Evolutionary conservation across 345 rosid species (phyloP).

Genomic region (Euphorbia pulcherrima): DNA sequence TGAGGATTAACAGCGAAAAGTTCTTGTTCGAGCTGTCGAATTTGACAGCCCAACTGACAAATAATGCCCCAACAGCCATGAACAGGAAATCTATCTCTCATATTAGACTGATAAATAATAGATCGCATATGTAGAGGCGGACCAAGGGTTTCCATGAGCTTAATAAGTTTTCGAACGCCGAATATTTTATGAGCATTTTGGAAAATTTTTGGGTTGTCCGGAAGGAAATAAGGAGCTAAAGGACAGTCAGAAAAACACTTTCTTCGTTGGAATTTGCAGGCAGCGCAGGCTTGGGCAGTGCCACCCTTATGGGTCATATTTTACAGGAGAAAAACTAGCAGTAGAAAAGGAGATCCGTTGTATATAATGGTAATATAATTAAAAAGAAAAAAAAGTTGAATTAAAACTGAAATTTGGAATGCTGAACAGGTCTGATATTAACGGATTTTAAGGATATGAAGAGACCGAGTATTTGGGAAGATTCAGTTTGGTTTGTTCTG

Average conservation of each 20-base stretch:
- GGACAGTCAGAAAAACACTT: conserved; percentile 69
- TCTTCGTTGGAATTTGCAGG: conserved; percentile 84
- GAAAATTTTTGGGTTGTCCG: conserved; percentile 67
- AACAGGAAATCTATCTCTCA: conserved; percentile 71
- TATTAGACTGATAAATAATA: conserved; percentile 60
- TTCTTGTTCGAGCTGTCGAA: conserved; percentile 58
- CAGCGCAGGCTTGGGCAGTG: conserved; percentile 87
- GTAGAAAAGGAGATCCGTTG: not conserved
- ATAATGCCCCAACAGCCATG: conserved; percentile 69
- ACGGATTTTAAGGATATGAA: conserved; percentile 42
- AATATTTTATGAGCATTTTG: conserved; percentile 73
- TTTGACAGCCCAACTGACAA: conserved; percentile 39
- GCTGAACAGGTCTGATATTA: conserved; percentile 29
- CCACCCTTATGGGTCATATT: conserved; percentile 90
- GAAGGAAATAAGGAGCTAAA: conserved; percentile 74
- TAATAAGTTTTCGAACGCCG: conserved; percentile 72
- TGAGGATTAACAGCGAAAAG: conserved; percentile 50
- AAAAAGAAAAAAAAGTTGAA: not conserved
- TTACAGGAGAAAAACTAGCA: not conserved
- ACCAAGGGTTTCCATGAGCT: conserved; percentile 51
- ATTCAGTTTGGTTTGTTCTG: not conserved
- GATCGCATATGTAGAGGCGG: conserved; percentile 69
- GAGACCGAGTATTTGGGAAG: conserved; percentile 20
- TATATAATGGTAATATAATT: not conserved
- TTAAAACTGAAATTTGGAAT: conserved; percentile 31